Evolutionary conservation across 164 flowering plant genomes (phyloP), one percentile per base, ranked within the genome.

Genomic region (Berberis vulgaris): DNA sequence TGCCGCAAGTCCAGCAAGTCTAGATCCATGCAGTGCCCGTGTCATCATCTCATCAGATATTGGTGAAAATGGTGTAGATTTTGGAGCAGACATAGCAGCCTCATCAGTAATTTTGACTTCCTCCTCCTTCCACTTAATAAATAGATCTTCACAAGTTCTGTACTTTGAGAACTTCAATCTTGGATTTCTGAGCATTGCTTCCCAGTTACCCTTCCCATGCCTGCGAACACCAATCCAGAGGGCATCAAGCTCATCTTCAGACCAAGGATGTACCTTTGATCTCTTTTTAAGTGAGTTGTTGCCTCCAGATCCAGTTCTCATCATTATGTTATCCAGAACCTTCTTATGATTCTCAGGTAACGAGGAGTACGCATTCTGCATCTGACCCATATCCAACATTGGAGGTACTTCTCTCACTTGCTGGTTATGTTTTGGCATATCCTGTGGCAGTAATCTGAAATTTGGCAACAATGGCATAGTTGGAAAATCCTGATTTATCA

Each of bases 191-290:
- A 91, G 86, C 89, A 95, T 85, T 46, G 79, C 66, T 54, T 83
- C 85, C 98, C 99, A 95, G 65, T 88, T 91, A 43, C 97, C 97
- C 52, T 76, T 72, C 46, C 99, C 99, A 76, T 95, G 88, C 69
- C 99, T 79, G 45, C 99, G 96, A 66, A 95, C 93, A 66, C 99
- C 99, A 76, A 95, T 82, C 99, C 99, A 95, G 9, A 95, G 86
- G 62, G 76, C 80, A 79, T 95, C 99, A 54, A 95, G 96, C 73
- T 95, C 99, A 73, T 95, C 93, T 67, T 95, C 99, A 44, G 98
- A 83, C 99, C 99, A 95, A n/a, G 78, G 61, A 74, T 87, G 88
- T 11, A 67, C 60, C 77, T 76, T 89, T 38, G 74, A 41, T 65
- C 77, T 86, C 83, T 76, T 86, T 71, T 72, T 84, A n/a, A 73